Evolutionary conservation across 1,139 yeast species (phyloP), one percentile per base, ranked within the genome.

Genomic region (Blastobotrys capitulatus): DNA sequence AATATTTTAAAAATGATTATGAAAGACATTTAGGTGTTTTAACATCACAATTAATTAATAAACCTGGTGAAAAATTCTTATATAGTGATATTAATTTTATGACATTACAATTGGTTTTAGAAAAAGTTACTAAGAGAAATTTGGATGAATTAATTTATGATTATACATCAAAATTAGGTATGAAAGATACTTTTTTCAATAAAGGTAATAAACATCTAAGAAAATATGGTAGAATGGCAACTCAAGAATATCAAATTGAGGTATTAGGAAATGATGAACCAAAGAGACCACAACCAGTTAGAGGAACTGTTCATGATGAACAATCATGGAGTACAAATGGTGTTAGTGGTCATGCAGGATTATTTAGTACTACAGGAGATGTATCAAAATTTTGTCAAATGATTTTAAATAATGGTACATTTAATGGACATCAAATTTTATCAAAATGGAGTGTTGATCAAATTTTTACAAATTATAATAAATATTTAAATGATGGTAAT

Each of bases 281-380:
- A 25, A 38, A 42, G 25, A 46, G 58, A 13, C 49, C 50, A 6
- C 57, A 55, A 39, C 58, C 58, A 2, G 56, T 55, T 15, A 25
- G 57, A 29, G 58, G 58, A 27, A 44, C 49, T 18, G 58, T 55
- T 15, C 58, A 55, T 41, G 58, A 55, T 38, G 58, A 55, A 42
- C 53, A 55, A 15, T 57, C 58, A 2, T 54, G 45, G 36, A 42
- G 47, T 18, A 43, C 54, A 2, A 46, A 42, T 16, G 57, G 58
- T 12, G 54, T 54, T 9, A 45, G 52, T 16, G 58, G 58, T 8
- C 58, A 55, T 46, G 58, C 58, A 10, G 58, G 58, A 16, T 38
- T 55, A 27, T 55, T 55, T 38, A 53, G 57, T 15, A 55, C 57
- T 19, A 51, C 48, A 6, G 48, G 42, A 5, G 58, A 55, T 26